A percentile compares a stretch with the other conserved stretches of the same genome.
Evolutionary conservation across 208 protist species (phyloP).

Genomic region (Crithidia mellificae): DNA sequence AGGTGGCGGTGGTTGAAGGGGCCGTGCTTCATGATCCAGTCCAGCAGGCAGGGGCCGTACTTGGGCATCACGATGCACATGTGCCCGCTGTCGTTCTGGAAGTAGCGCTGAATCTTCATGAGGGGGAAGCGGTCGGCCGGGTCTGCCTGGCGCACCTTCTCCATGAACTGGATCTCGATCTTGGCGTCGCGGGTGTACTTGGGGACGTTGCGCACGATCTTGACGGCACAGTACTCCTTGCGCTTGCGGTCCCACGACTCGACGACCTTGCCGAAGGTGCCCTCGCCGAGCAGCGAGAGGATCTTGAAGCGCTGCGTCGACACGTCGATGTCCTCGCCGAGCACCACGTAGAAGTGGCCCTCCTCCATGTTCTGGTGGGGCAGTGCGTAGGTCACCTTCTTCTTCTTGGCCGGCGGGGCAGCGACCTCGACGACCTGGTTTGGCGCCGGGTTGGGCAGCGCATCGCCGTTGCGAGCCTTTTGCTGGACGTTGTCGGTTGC

Average conservation of each 20-base stretch:
- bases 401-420: constrained; percentile 53
- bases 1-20: constrained; percentile 72
- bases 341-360: constrained; percentile 90
- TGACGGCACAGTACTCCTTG: constrained; percentile 87
- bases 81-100: constrained; percentile 78
- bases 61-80: constrained; percentile 84
- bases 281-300: constrained; percentile 85
- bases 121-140: constrained; percentile 66
- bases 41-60: constrained; percentile 74
- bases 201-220: constrained; percentile 83
- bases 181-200: constrained; percentile 89
- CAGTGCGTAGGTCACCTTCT: constrained; percentile 86
- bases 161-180: constrained; percentile 89
- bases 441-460: constrained; percentile 20
- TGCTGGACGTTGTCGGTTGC: constrained; percentile 53
- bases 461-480: constrained; percentile 15
- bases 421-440: constrained; percentile 48
- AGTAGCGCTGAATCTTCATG: constrained; percentile 84
- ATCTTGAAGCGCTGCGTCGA: constrained; percentile 89
- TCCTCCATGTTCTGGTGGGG: constrained; percentile 88
- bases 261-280: constrained; percentile 90
- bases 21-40: constrained; percentile 82
- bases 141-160: constrained; percentile 73
- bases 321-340: constrained; percentile 89
- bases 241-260: constrained; percentile 88